Percentiles rank a stretch among this genome's conserved stretches.
Evolutionary conservation across 805 yeast genomes (phyloP).

Genomic region (Zygotorulaspora sp.): DNA sequence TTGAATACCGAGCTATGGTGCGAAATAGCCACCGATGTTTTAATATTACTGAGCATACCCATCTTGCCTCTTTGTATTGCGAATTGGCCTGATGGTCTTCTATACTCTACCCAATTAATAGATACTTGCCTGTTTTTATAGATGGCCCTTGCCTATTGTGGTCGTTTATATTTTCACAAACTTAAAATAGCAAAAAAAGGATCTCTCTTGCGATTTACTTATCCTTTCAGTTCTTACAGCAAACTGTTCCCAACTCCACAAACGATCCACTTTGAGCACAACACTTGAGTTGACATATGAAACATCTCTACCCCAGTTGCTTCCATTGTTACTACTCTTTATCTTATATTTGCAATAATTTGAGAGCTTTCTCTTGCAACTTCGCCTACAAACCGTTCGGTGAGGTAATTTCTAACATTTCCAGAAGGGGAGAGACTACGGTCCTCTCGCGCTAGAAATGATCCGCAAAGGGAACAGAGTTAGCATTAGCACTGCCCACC

Average conservation of each 20-base stretch:
- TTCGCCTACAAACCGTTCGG: too few species aligned
- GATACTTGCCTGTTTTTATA: too few species aligned
- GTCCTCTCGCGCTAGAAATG: neutral
- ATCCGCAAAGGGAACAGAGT: too few species aligned
- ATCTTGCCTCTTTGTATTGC: neutral
- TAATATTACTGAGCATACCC: neutral
- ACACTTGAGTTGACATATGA: neutral
- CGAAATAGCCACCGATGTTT: neutral
- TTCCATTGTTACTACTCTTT: neutral
- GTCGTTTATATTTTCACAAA: too few species aligned
- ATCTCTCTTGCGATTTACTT: neutral
- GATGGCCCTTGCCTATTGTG: too few species aligned
- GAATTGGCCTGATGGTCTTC: too few species aligned
- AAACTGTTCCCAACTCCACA: neutral
- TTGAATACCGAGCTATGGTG: neutral
- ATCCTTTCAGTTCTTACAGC: neutral
- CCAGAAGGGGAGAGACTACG: neutral
- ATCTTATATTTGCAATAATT: neutral
- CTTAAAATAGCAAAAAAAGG: slow-evolving; percentile 5
- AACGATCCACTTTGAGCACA: neutral
- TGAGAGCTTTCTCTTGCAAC: too few species aligned
- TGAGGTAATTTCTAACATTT: slow-evolving; percentile 1
- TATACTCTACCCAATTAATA: too few species aligned
- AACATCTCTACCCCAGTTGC: neutral
- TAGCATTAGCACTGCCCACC: too few species aligned